Evolutionary conservation across 257 asterid species (phyloP).

Genomic region (Catharanthus roseus): DNA sequence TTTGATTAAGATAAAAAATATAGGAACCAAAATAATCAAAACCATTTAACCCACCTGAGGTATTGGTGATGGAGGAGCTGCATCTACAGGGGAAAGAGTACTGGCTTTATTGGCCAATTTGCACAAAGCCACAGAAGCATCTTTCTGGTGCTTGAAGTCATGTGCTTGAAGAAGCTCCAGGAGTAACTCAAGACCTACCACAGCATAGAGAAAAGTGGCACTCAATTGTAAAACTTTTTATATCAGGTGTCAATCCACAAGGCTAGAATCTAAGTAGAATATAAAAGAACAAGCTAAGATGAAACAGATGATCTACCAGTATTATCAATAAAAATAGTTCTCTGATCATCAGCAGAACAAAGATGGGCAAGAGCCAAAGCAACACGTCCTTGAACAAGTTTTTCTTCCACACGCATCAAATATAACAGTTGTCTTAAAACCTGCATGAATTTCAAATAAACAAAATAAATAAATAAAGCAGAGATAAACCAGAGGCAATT

Average conservation of each 20-base stretch:
- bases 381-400: conserved; percentile 67
- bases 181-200: conserved; percentile 69
- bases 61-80: conserved; percentile 96
- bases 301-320: conserved; percentile 44
- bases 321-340: conserved; percentile 66
- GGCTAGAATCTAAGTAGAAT: background rate
- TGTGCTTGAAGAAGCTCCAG: conserved; percentile 80
- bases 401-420: conserved; percentile 83
- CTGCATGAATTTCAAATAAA: conserved; percentile 30
- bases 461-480: background rate
- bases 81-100: conserved; percentile 77
- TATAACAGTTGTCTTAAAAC: conserved; percentile 80
- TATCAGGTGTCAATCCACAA: background rate
- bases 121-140: conserved; percentile 76
- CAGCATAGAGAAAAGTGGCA: conserved; percentile 11
- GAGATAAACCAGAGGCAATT: background rate
- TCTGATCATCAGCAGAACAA: conserved; percentile 85
- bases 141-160: conserved; percentile 58
- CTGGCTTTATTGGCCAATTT: conserved; percentile 73
- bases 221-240: background rate
- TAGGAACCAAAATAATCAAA: background rate
- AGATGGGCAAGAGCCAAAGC: conserved; percentile 95
- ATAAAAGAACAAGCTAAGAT: background rate
- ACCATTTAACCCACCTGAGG: conserved; percentile 59
- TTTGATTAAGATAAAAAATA: background rate